phyloP scores from a whole-genome alignment of 306 rosid species.

The Casuarina glauca region DNA sequence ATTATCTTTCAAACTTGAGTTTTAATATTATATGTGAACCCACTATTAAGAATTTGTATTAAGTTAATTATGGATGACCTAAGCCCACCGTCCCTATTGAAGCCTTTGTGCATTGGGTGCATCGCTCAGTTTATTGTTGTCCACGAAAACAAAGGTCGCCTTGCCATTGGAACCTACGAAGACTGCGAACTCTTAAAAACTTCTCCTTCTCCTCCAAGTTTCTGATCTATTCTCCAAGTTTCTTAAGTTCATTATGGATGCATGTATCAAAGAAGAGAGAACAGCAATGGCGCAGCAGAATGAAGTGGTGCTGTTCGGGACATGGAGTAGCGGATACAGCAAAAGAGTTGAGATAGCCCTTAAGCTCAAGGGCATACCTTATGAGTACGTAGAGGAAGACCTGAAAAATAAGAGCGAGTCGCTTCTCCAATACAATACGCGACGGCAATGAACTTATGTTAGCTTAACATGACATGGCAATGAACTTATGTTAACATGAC shows the following conservation, averaged over 20 bases:
- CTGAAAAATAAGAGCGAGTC: constrained; percentile 38
- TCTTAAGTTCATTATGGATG: neutral
- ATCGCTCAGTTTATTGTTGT: neutral
- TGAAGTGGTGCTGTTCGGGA: constrained; percentile 39
- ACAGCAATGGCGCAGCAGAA: constrained; percentile 27
- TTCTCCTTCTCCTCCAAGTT: neutral
- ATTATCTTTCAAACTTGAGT: too few relatives aligned
- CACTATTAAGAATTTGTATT: neutral
- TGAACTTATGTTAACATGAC: neutral
- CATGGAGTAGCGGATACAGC: constrained; percentile 25
- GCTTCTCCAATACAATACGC: constrained; percentile 36
- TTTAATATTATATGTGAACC: neutral
- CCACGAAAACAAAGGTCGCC: neutral
- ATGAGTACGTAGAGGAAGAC: constrained; percentile 42
- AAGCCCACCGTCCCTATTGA: neutral
- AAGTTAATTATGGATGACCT: neutral
- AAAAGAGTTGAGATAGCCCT: constrained; percentile 39
- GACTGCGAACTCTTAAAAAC: neutral
- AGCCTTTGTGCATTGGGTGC: too few relatives aligned
- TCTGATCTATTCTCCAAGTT: neutral
- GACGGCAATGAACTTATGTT: too few relatives aligned
- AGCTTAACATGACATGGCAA: too few relatives aligned
- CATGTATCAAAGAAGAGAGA: neutral
- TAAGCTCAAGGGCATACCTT: constrained; percentile 44
- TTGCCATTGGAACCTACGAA: neutral